phyloP scores from a whole-genome alignment of 495 filamentous ascomycete genomes.

The Margaritispora aquatica region DNA sequence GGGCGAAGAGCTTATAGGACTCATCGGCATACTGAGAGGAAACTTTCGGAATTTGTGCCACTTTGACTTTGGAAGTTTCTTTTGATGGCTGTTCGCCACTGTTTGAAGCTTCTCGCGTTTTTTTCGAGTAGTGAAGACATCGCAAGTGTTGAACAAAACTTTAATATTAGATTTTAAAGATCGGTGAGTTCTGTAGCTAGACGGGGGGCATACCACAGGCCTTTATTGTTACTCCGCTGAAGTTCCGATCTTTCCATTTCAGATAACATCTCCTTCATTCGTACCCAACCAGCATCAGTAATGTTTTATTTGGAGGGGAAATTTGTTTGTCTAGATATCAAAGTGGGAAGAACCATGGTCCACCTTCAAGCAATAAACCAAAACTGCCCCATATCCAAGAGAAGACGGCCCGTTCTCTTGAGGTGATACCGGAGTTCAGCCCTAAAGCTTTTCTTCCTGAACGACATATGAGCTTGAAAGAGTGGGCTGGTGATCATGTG shows the following conservation, averaged over 20 bases:
- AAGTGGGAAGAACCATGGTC: neutral
- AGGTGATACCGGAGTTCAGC: neutral
- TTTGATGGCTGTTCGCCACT: neutral
- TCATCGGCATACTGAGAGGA: conserved; percentile 36
- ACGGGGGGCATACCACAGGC: too few species aligned
- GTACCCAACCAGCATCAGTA: too few species aligned
- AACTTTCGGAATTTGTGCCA: conserved; percentile 24
- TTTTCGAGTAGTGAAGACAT: neutral
- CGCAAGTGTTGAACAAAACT: neutral
- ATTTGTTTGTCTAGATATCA: neutral
- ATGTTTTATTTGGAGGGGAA: too few species aligned
- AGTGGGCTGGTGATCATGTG: neutral
- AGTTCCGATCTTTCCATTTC: too few species aligned
- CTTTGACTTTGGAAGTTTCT: conserved; percentile 3
- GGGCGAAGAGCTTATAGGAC: conserved; percentile 37
- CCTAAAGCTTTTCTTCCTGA: neutral
- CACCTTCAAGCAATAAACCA: neutral
- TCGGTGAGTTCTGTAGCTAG: neutral
- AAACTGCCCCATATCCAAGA: neutral
- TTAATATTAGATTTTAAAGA: too few species aligned
- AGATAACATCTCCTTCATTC: too few species aligned
- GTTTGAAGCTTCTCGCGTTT: conserved; percentile 4
- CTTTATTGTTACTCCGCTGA: too few species aligned
- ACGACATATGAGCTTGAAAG: too few species aligned
- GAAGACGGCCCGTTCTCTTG: neutral